phyloP scores from a whole-genome alignment of 805 yeast species.

The Wickerhamiella sergipiensis region DNA sequence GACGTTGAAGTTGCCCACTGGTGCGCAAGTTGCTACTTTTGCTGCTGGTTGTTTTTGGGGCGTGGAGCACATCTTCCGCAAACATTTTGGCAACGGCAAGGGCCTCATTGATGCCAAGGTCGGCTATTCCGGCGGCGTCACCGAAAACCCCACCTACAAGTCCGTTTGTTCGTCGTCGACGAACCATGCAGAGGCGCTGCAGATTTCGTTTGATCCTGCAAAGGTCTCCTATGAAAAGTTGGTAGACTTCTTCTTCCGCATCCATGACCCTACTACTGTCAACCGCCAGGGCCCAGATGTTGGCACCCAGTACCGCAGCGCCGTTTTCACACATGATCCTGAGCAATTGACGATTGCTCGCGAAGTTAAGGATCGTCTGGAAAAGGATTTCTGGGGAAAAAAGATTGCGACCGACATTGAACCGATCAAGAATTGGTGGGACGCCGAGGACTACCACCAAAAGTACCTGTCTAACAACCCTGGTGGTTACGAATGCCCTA shows the following conservation, averaged over 20 bases:
- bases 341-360: slow-evolving; percentile 37
- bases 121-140: slow-evolving; percentile 76
- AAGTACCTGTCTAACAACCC: slow-evolving; percentile 68
- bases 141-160: slow-evolving; percentile 43
- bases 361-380: slow-evolving; percentile 37
- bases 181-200: slow-evolving; percentile 70
- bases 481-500: slow-evolving; percentile 77
- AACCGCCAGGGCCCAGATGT: slow-evolving; percentile 76
- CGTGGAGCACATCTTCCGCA: slow-evolving; percentile 68
- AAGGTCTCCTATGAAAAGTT: slow-evolving; percentile 45
- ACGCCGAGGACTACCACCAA: slow-evolving; percentile 96
- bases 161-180: slow-evolving; percentile 70
- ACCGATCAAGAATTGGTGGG: slow-evolving; percentile 59
- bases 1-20: slow-evolving; percentile 25
- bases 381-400: slow-evolving; percentile 62
- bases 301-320: slow-evolving; percentile 88
- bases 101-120: slow-evolving; percentile 68
- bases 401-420: slow-evolving; percentile 57
- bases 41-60: slow-evolving; percentile 44
- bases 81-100: slow-evolving; percentile 43
- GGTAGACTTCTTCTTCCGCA: slow-evolving; percentile 72
- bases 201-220: slow-evolving; percentile 67
- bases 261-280: slow-evolving; percentile 85
- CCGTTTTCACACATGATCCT: slow-evolving; percentile 47
- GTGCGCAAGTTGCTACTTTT: slow-evolving; percentile 41